Conservation (phyloP, 2,329 filamentous ascomycete genomes). For the Pseudogymnoascus sp. region DNA sequence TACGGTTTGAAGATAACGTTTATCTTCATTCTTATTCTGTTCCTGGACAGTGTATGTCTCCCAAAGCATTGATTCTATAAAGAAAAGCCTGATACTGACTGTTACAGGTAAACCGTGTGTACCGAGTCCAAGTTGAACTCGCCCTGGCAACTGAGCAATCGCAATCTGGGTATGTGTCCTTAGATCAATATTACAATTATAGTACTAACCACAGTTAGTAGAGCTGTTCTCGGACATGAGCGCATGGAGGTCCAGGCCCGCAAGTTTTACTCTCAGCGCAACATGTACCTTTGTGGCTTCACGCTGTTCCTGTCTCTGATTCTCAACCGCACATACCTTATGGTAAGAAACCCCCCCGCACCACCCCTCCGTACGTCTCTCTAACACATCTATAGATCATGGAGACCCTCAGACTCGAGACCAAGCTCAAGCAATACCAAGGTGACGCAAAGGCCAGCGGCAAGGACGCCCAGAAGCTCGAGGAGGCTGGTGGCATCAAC, state of each 20-base stretch:
- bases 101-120: conserved; percentile 61
- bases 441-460: conserved; percentile 49
- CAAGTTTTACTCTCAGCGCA: conserved; percentile 99
- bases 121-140: conserved; percentile 89
- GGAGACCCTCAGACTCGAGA: conserved; percentile 60
- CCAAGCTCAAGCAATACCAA: conserved; percentile 79
- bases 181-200: background rate
- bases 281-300: conserved; percentile 99
- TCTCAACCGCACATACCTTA: conserved; percentile 96
- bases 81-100: background rate
- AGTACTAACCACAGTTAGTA: conserved; percentile 26
- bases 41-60: conserved; percentile 84
- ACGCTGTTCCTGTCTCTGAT: conserved; percentile 98
- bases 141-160: conserved; percentile 58
- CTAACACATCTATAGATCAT: conserved; percentile 76
- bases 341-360: conserved; percentile 60
- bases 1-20: conserved; percentile 99
- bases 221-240: conserved; percentile 76
- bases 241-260: conserved; percentile 97
- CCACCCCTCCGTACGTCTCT: conserved; percentile 94
- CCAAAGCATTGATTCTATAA: background rate
- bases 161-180: conserved; percentile 14
- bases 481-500: conserved; percentile 62
- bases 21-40: conserved; percentile 97
- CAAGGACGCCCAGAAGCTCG: conserved; percentile 65